Conservation (phyloP, 176 grass and related monocot species). For the barley (Hordeum vulgare) region DNA sequence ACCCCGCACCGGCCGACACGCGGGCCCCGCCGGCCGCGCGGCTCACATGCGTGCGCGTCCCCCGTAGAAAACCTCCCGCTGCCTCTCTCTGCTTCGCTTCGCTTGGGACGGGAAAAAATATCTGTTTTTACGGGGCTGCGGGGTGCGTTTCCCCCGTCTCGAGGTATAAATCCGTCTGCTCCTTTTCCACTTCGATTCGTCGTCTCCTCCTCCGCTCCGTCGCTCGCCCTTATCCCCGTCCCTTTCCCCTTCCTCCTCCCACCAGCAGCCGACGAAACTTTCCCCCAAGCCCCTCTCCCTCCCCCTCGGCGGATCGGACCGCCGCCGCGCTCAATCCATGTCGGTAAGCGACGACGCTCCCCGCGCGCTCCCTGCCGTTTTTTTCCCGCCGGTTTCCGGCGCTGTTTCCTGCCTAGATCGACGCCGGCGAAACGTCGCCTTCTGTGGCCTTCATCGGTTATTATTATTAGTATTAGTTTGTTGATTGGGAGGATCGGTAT, state of each 20-base stretch:
- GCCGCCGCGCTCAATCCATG: constrained; percentile 29
- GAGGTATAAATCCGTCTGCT: constrained; percentile 15
- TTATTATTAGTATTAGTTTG: too few species aligned
- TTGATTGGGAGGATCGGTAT: not conserved
- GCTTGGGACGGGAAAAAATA: not conserved
- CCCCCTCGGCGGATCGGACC: not conserved
- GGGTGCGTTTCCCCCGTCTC: not conserved
- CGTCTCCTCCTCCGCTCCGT: not conserved
- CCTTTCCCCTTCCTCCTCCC: constrained; percentile 15
- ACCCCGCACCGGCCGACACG: not conserved
- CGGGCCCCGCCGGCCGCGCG: constrained; percentile 30
- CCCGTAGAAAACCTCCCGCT: not conserved
- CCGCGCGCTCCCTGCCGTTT: not conserved
- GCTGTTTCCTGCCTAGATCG: not conserved
- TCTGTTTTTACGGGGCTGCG: not conserved
- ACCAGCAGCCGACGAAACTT: not conserved
- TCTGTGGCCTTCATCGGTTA: not conserved
- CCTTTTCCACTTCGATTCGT: constrained; percentile 22
- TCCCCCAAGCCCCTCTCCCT: not conserved
- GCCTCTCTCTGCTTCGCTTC: not conserved
- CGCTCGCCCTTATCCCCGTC: not conserved
- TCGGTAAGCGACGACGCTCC: constrained; percentile 29
- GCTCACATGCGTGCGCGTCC: constrained; percentile 33
- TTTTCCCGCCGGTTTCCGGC: not conserved
- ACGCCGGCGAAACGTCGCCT: not conserved